A percentile compares a stretch with the other conserved stretches of the same genome.
These are phyloP conservation scores for Mortierella sp. DNA, from an alignment of 371 early-diverging fungal species.

Conservation along the genomic window DNA sequence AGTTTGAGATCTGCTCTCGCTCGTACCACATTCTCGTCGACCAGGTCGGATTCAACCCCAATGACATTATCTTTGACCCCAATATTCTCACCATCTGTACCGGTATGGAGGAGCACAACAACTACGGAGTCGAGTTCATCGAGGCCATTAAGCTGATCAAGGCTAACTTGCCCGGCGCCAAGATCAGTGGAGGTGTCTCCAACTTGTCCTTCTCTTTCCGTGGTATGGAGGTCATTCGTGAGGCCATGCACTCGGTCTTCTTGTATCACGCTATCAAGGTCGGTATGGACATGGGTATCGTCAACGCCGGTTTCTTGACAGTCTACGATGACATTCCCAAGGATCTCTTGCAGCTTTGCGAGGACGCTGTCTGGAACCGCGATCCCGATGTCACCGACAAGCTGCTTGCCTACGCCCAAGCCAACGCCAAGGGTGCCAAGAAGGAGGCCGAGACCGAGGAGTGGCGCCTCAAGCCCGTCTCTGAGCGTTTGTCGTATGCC, in stretches of 20 bases:
- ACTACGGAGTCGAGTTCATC: constrained; percentile 95
- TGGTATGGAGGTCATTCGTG: constrained; percentile 91
- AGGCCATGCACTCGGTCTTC: constrained; percentile 97
- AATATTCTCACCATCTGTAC: constrained; percentile 96
- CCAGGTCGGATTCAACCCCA: constrained; percentile 87
- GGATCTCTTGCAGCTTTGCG: constrained; percentile 90
- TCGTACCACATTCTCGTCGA: constrained; percentile 90
- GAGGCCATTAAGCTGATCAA: constrained; percentile 84
- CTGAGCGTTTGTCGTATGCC: constrained; percentile 82
- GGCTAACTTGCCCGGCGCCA: constrained; percentile 85
- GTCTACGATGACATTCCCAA: constrained; percentile 96
- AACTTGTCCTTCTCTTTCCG: constrained; percentile 96
- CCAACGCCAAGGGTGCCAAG: constrained; percentile 80
- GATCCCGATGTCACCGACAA: constrained; percentile 94
- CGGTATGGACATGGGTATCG: constrained; percentile 98
- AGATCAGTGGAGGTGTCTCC: constrained; percentile 94
- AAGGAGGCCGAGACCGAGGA: constrained; percentile 85
- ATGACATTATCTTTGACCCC: constrained; percentile 96
- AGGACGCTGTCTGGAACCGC: constrained; percentile 92
- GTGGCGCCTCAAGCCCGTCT: constrained; percentile 86
- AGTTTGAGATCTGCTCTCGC: constrained; percentile 91
- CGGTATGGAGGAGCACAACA: constrained; percentile 96
- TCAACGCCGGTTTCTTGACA: constrained; percentile 94
- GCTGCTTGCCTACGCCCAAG: constrained; percentile 88
- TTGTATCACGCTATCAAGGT: constrained; percentile 91